Evolutionary conservation across 352 stramenopile species (phyloP).

Genomic region (Pythium periplocum): DNA sequence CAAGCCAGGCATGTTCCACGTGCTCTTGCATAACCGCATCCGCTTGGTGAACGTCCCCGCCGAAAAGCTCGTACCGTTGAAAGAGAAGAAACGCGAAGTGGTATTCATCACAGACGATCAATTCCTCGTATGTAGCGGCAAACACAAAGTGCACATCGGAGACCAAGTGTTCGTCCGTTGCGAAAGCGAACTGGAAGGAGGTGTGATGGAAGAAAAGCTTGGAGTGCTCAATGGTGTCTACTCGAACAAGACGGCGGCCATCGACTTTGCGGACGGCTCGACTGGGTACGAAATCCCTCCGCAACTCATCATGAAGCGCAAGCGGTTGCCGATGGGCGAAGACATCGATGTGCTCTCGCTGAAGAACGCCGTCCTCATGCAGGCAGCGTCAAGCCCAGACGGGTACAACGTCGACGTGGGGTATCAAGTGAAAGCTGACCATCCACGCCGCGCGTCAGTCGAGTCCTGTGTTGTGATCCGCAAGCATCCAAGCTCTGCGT

Average conservation of each 20-base stretch:
- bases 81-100: slow-evolving; percentile 49
- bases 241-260: slow-evolving; percentile 62
- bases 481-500: slow-evolving; percentile 50
- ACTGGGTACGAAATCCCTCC: slow-evolving; percentile 65
- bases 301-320: slow-evolving; percentile 52
- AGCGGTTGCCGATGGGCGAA: slow-evolving; percentile 23
- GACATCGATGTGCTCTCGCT: slow-evolving; percentile 62
- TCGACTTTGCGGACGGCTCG: slow-evolving; percentile 73
- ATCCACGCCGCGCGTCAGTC: slow-evolving; percentile 49
- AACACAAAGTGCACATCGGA: slow-evolving; percentile 69
- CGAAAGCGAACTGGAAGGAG: slow-evolving; percentile 39
- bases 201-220: slow-evolving; percentile 51
- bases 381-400: slow-evolving; percentile 18
- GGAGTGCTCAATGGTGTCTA: slow-evolving; percentile 73
- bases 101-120: slow-evolving; percentile 68
- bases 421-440: slow-evolving; percentile 71
- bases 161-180: slow-evolving; percentile 72
- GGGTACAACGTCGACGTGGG: slow-evolving; percentile 47
- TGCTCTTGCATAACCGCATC: slow-evolving; percentile 66
- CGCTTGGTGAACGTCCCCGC: slow-evolving; percentile 60
- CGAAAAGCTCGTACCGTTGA: slow-evolving; percentile 55
- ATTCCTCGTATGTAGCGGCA: slow-evolving; percentile 53
- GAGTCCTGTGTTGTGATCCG: slow-evolving; percentile 70
- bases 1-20: slow-evolving; percentile 31
- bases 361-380: slow-evolving; percentile 77